Evolutionary conservation across 2,329 filamentous ascomycete species (phyloP).

Genomic region (Ophiostoma ips): DNA sequence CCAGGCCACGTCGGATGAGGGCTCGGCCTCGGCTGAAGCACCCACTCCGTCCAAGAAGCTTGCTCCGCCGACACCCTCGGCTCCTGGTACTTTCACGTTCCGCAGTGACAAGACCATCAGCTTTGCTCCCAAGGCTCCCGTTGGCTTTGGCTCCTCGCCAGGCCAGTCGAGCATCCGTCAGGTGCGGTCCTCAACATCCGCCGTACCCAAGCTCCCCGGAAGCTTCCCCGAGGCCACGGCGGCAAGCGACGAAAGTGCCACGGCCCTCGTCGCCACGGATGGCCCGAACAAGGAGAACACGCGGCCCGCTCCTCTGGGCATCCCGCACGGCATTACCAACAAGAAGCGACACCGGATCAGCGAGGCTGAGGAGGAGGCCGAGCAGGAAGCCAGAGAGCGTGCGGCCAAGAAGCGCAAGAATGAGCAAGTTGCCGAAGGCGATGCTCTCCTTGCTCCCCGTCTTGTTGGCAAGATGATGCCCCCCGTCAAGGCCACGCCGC

Average conservation of each 20-base stretch:
- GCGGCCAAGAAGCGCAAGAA: constrained; percentile 46
- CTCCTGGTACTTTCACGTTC: constrained; percentile 49
- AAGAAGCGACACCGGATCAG: constrained; percentile 51
- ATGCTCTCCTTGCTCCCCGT: constrained; percentile 38
- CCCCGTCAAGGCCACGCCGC: constrained; percentile 1
- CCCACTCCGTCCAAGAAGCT: constrained; percentile 3
- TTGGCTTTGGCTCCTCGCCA: constrained; percentile 41
- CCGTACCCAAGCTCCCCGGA: constrained; percentile 16
- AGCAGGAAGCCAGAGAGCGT: constrained; percentile 32
- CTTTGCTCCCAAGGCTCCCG: constrained; percentile 34
- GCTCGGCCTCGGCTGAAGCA: neutral
- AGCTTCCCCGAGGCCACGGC: constrained; percentile 44
- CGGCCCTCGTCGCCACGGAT: constrained; percentile 13
- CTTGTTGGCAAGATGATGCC: constrained; percentile 19
- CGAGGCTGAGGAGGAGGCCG: constrained; percentile 41
- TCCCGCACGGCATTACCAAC: constrained; percentile 47
- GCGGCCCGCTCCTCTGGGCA: constrained; percentile 28
- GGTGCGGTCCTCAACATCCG: constrained; percentile 38
- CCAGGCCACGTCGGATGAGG: neutral
- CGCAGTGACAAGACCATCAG: constrained; percentile 51
- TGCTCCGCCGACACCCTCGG: constrained; percentile 22
- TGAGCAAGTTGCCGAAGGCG: constrained; percentile 33
- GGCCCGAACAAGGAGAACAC: constrained; percentile 43
- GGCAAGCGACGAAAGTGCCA: constrained; percentile 2
- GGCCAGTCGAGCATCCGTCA: constrained; percentile 49